phyloP scores from a whole-genome alignment of 2,329 filamentous ascomycete genomes.

The Colletotrichum shisoi region DNA sequence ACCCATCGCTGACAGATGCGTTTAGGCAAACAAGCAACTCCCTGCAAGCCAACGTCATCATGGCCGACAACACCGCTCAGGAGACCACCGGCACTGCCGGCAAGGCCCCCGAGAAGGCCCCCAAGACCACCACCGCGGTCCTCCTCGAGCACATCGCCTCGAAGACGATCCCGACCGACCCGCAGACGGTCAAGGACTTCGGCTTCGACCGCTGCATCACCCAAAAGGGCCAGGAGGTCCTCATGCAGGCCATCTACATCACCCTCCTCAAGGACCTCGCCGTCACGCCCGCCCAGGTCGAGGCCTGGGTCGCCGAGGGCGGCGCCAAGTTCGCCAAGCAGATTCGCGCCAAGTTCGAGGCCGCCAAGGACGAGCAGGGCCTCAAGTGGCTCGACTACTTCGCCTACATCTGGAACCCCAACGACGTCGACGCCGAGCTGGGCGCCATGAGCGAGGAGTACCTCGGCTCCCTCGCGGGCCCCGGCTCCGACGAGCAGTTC shows the following conservation, averaged over 20 bases:
- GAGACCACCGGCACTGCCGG: no score
- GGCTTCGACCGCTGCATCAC: slow-evolving; percentile 14
- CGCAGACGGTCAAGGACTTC: slow-evolving; percentile 11
- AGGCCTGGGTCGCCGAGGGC: no score
- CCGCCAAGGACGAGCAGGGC: no score
- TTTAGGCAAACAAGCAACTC: no score
- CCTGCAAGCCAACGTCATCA: no score
- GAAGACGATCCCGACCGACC: slow-evolving; percentile 5
- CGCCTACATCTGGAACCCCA: slow-evolving; percentile 23
- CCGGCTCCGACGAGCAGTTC: neutral
- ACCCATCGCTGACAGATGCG: no score
- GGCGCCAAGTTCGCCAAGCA: no score
- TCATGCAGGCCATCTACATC: neutral
- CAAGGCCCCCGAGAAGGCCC: no score
- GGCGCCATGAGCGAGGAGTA: neutral
- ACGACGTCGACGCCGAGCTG: neutral
- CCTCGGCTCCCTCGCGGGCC: neutral
- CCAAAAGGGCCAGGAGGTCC: neutral
- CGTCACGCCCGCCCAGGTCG: no score
- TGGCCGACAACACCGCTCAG: no score
- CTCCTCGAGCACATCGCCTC: neutral
- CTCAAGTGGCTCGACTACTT: neutral
- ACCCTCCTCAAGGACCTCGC: neutral
- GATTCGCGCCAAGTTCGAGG: no score
- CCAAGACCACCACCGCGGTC: neutral